Base-by-base conservation (phyloP, 164 flowering plant species). In the Nymphaea thermarum region DNA sequence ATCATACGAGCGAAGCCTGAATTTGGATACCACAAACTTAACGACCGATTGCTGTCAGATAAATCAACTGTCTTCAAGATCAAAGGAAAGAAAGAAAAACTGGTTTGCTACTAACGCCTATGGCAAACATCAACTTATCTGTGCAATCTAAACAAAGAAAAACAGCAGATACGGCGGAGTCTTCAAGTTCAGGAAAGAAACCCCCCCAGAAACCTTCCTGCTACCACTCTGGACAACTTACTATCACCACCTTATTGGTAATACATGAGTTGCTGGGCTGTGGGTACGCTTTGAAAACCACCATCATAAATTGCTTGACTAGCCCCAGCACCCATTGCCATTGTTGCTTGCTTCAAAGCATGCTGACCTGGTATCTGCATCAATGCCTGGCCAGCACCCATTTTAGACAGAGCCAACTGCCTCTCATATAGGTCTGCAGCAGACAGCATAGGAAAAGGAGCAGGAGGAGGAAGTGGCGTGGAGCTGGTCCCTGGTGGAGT, bases 381-480 rank as follows among this genome's bases (percentile, higher is more conserved):
- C 4, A 89, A 73, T 53, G 72, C 87, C 16, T 85, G 89, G 11
- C 80, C 80, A 25, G 77, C 84, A 42, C 82, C 87, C 83, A 84
- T 82, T 72, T 81, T 93, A 77, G 75, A 72, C 75, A 89, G 65
- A 17, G 86, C 87, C 72, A 93, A 64, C 71, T 88, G 96, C 3
- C 88, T 82, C 66, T 86, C 89, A 62, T 89, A 91, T 61, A 82
- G 82, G 44, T 85, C 91, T 5, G 83, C 61, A 0, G 84, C 78
- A 11, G 90, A 79, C 15, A 86, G 60, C 4, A 83, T 85, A 0
- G 82, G 84, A 65, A 79, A 71, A 5, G 78, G 80, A 11, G 76
- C 78, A 14, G 83, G 70, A 6, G 98, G 98, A 8, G 92, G 96
- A 1, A 95, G 92, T n/a, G 90, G 91, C 5, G 96, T 91, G 42